These are phyloP conservation scores for Gentiana macrophylla DNA, from an alignment of 257 asterid genomes.

Conservation along the genomic window DNA sequence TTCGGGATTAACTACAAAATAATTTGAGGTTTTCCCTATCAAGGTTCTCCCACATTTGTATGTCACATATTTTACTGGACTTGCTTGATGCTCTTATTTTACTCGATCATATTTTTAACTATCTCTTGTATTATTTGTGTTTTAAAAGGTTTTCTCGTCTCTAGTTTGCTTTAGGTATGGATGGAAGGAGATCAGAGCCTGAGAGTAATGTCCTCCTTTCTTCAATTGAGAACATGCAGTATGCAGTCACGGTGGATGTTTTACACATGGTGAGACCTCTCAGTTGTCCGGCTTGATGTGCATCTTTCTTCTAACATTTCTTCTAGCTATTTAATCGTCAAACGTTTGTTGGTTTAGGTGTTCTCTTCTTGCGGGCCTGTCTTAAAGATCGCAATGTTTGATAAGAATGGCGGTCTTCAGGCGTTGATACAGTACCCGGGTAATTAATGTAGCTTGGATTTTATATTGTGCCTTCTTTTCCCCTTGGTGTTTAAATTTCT, in stretches of 20 bases:
- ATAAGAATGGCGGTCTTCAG: conserved; percentile 79
- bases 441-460: conserved; percentile 22
- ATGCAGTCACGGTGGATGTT: conserved; percentile 84
- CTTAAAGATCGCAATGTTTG: conserved; percentile 81
- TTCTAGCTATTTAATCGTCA: conserved; percentile 5
- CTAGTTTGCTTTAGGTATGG: conserved; percentile 70
- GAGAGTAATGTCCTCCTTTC: conserved; percentile 96
- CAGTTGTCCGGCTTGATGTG: conserved; percentile 9
- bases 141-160: neutral
- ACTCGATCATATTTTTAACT: too few relatives aligned
- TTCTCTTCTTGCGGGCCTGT: conserved; percentile 72
- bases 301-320: conserved; percentile 1
- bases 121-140: too few relatives aligned
- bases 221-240: conserved; percentile 93
- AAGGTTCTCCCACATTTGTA: too few relatives aligned
- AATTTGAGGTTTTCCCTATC: too few relatives aligned
- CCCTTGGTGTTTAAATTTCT: neutral
- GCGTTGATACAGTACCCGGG: conserved; percentile 83
- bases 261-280: conserved; percentile 52
- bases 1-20: too few relatives aligned
- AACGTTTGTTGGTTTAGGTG: conserved; percentile 32
- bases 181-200: conserved; percentile 75
- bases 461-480: neutral
- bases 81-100: too few relatives aligned
- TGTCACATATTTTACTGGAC: too few relatives aligned